Percentiles rank a stretch among this genome's conserved stretches.
phyloP scores from a whole-genome alignment of 2,329 filamentous ascomycete genomes.

The Exophiala bonariae region DNA sequence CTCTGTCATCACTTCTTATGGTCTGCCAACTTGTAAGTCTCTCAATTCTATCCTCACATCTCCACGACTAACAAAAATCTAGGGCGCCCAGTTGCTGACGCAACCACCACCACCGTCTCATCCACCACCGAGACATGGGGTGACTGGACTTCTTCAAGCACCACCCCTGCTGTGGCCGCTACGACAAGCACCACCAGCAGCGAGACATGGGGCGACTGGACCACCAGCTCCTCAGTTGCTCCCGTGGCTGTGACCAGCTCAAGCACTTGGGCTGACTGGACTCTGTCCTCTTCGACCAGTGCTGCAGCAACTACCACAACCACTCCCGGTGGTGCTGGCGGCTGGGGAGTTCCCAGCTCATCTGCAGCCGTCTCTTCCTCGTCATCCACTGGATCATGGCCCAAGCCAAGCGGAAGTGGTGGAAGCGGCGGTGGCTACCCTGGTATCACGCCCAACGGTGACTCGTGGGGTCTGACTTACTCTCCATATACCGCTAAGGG shows the following conservation, averaged over 20 bases:
- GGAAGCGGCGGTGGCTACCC: constrained; percentile 7
- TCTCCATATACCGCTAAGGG: constrained; percentile 65
- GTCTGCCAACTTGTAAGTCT: constrained; percentile 26
- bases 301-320: constrained; percentile 4
- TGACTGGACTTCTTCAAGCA: constrained; percentile 18
- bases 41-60: background rate
- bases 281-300: background rate
- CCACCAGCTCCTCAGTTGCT: constrained; percentile 19
- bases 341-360: constrained; percentile 4
- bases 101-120: constrained; percentile 1
- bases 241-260: constrained; percentile 15
- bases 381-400: constrained; percentile 23
- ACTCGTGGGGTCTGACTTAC: constrained; percentile 75
- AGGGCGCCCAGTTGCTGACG: constrained; percentile 24
- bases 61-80: background rate
- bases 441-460: constrained; percentile 33
- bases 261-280: constrained; percentile 4
- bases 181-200: constrained; percentile 21
- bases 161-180: constrained; percentile 30
- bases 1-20: constrained; percentile 25
- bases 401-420: constrained; percentile 17
- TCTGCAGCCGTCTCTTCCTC: constrained; percentile 15
- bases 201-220: constrained; percentile 19
- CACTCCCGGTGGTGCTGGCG: too few relatives aligned
- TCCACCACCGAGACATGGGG: constrained; percentile 2